Base-by-base conservation (phyloP, 1,139 yeast genomes). In the Saccharomyces hybrid region DNA sequence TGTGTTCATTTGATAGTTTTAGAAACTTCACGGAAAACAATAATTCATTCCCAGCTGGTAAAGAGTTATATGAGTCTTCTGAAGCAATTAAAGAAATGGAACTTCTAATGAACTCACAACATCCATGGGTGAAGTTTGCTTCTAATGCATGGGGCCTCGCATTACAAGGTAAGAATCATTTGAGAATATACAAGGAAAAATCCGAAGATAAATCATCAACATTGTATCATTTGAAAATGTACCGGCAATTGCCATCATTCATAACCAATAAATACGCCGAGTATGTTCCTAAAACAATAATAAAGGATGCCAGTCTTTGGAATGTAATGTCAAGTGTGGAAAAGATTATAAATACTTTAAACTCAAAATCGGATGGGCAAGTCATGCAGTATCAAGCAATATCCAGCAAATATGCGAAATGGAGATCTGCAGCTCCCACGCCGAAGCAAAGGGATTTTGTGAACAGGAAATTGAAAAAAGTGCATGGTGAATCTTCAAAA, bases 341-440 rank as follows among this genome's bases (percentile, higher is more conserved):
- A 56, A 53, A 57, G 47, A 48, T 66, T n/a, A 42, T 65, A 27
- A 52, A 42, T 24, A 47, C 42, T 19, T 28, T 46, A 2, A 48
- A 54, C 21, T 16, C 32, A 58, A 55, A 21, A 48, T 57, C 19
- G 52, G 56, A 9, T 47, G 53, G 24, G 28, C 52, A 32, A 42
- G 19, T n/a, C 42, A 46, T 6, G 49, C 28, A 29, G 42, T 6
- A 47, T 12, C 27, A 14, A 21, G 28, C 42, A 42, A 11, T 31
- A 21, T 28, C 66, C 54, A 52, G 66, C 16, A 70, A 66, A 50
- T 64, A 51, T 53, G 64, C 72, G 8, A 55, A 55, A n/a, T 72
- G 75, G 75, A 64, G 76, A 55, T 48, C 44, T 1, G 54, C 56
- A 1, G 54, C 58, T 6, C 66, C 73, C 1, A 58, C 72, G 5